Evolutionary conservation across 1,284 basidiomycete genomes (phyloP).

Genomic region (Ganoderma meredithae): DNA sequence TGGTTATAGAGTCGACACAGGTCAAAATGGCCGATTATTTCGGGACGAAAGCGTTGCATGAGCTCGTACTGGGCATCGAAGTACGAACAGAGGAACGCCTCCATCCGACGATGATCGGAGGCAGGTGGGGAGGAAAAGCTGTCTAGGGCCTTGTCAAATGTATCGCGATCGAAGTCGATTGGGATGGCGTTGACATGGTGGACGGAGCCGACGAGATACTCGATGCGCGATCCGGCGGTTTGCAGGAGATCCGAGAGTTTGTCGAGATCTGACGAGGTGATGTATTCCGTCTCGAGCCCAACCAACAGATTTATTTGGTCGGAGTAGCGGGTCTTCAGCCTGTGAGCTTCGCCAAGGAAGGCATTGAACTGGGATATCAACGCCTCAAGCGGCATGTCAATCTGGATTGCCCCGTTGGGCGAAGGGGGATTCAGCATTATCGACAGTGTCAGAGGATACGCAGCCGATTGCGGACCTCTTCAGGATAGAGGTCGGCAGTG

Average conservation of each 20-base stretch:
- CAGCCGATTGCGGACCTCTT: conserved; percentile 72
- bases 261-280: conserved; percentile 73
- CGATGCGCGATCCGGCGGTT: conserved; percentile 60
- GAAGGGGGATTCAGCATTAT: neutral
- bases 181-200: conserved; percentile 91
- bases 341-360: conserved; percentile 81
- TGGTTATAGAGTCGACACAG: conserved; percentile 86
- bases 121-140: conserved; percentile 43
- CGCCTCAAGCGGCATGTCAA: conserved; percentile 52
- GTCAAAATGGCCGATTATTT: conserved; percentile 95
- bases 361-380: conserved; percentile 68
- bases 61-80: conserved; percentile 86
- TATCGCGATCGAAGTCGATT: conserved; percentile 90
- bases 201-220: conserved; percentile 93
- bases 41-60: conserved; percentile 77
- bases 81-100: conserved; percentile 71
- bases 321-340: conserved; percentile 68
- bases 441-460: no score
- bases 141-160: conserved; percentile 68
- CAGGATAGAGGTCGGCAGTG: conserved; percentile 87
- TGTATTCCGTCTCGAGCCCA: conserved; percentile 94
- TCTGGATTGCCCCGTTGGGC: conserved; percentile 44
- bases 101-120: conserved; percentile 38
- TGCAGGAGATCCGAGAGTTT: conserved; percentile 59
- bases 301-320: conserved; percentile 81